Percentiles rank a stretch among this genome's conserved stretches.
These are phyloP conservation scores for Mallotus japonicus DNA, from an alignment of 441 rosid genomes.

Conservation along the genomic window DNA sequence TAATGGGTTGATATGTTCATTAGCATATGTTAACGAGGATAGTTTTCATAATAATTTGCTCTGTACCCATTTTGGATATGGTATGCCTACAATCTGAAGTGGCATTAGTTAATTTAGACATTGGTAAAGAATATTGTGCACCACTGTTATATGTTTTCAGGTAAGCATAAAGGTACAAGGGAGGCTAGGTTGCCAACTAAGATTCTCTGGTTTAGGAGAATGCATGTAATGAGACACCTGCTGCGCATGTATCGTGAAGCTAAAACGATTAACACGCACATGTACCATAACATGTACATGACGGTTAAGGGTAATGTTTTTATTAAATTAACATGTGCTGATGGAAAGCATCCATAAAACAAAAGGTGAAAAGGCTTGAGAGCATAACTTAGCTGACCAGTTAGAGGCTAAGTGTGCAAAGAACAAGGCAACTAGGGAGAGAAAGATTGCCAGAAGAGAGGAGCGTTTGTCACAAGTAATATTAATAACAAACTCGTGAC, in stretches of 20 bases:
- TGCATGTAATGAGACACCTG: slow-evolving; percentile 68
- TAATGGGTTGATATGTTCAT: too few relatives aligned
- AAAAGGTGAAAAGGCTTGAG: slow-evolving; percentile 82
- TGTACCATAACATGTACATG: slow-evolving; percentile 92
- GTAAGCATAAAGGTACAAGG: slow-evolving; percentile 85
- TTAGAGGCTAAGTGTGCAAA: slow-evolving; percentile 82
- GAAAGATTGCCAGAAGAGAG: slow-evolving; percentile 73
- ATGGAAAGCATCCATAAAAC: slow-evolving; percentile 86
- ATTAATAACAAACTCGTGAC: too few relatives aligned
- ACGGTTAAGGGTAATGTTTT: slow-evolving; percentile 85
- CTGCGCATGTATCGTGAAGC: slow-evolving; percentile 64
- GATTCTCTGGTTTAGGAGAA: slow-evolving; percentile 77
- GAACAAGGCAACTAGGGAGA: slow-evolving; percentile 85
- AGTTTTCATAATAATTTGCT: too few relatives aligned
- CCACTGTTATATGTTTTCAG: slow-evolving; percentile 27
- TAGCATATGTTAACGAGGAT: too few relatives aligned
- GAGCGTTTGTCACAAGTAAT: slow-evolving; percentile 48
- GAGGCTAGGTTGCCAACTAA: slow-evolving; percentile 89
- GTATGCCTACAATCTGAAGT: slow-evolving; percentile 30
- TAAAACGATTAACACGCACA: slow-evolving; percentile 75
- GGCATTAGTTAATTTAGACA: not conserved
- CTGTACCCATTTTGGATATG: slow-evolving; percentile 66
- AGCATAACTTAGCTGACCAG: slow-evolving; percentile 71
- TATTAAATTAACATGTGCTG: slow-evolving; percentile 74
- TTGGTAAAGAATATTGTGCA: not conserved